Base-by-base conservation (phyloP, 2,329 filamentous ascomycete species). In the Tolypocladium capitatum region DNA sequence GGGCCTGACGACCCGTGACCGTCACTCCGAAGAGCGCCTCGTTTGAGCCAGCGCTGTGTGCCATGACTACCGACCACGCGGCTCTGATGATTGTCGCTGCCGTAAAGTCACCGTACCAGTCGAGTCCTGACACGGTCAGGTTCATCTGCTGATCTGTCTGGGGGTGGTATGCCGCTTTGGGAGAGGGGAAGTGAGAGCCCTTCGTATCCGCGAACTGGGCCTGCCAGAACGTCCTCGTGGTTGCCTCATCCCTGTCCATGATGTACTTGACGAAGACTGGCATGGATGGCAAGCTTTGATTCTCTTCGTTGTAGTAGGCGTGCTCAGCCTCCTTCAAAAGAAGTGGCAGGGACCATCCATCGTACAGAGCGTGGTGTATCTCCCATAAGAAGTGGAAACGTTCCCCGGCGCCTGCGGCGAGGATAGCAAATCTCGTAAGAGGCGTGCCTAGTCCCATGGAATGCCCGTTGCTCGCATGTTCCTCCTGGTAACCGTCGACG, bases 271-370 rank as follows among this genome's bases (percentile, higher is more conserved):
- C 68, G 47, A 72, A 71, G 33, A 63, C 56, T 43, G 64, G 66
- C 55, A 71, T 50, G 31, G 50, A 43, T 2, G 46, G 40, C 18
- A 44, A n/a, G 8, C 18, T 16, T n/a, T 40, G 18, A 18, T 31
- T 44, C 21, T 5, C 11, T n/a, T 49, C 46, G 14, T 34, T 44
- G 31, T 45, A 31, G 43, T 58, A 58, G 3, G 48, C 46, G 28
- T 52, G 44, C 8, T 49, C 43, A 1, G 54, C 36, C 2, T 47
- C 30, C 14, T 52, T 48, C 14, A 60, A 38, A 5, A 60, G 45
- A 8, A 72, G 56, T 3, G 66, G 64, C 65, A 72, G 67, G 0
- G 67, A 70, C 71, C 71, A 75, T n/a, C 73, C 73, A 47, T 77
- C 74, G 47, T 76, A 77, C 0, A 75, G 56, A 9, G 67, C 67